Percentiles rank a stretch among this genome's conserved stretches.
These are phyloP conservation scores for Microcyclospora tardicrescens DNA, from an alignment of 2,329 filamentous ascomycete species.

Conservation along the genomic window DNA sequence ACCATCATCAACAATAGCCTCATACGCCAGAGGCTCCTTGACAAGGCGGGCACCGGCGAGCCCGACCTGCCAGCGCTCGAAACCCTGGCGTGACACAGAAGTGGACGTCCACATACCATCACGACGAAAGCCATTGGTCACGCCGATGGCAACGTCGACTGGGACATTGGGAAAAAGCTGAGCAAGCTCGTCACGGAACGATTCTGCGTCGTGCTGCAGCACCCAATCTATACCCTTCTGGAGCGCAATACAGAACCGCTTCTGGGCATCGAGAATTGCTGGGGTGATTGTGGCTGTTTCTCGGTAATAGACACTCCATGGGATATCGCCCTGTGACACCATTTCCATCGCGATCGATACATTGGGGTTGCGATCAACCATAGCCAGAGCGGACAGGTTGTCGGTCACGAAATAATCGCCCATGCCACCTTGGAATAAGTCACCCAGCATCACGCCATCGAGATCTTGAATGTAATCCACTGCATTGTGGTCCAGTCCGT, in stretches of 20 bases:
- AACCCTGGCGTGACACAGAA: slow-evolving; percentile 6
- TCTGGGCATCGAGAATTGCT: slow-evolving; percentile 6
- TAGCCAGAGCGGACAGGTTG: slow-evolving; percentile 9
- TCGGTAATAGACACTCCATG: slow-evolving; percentile 13
- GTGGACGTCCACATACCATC: slow-evolving; percentile 8
- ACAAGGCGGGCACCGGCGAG: slow-evolving; percentile 8
- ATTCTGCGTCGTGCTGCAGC: slow-evolving; percentile 6
- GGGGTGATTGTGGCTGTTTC: slow-evolving; percentile 8
- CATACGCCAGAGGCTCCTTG: slow-evolving; percentile 7
- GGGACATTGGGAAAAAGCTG: slow-evolving; percentile 8
- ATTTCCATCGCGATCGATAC: slow-evolving; percentile 9
- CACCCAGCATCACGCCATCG: slow-evolving; percentile 11
- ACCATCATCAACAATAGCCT: slow-evolving; percentile 6
- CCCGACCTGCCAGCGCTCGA: slow-evolving; percentile 10
- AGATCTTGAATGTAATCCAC: slow-evolving; percentile 14
- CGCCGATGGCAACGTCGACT: slow-evolving; percentile 5
- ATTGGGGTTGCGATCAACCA: slow-evolving; percentile 7
- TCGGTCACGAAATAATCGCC: slow-evolving; percentile 13
- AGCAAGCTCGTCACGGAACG: slow-evolving; percentile 7
- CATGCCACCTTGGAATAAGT: slow-evolving; percentile 12
- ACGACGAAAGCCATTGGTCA: slow-evolving; percentile 8
- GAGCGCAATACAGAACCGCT: slow-evolving; percentile 9
- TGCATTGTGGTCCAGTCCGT: slow-evolving; percentile 5
- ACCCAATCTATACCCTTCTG: slow-evolving; percentile 8
- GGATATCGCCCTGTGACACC: slow-evolving; percentile 9